Percentiles rank a stretch among this genome's conserved stretches.
These are phyloP conservation scores for Beauveria caledonica DNA, from an alignment of 2,329 filamentous ascomycete species.

Conservation along the genomic window DNA sequence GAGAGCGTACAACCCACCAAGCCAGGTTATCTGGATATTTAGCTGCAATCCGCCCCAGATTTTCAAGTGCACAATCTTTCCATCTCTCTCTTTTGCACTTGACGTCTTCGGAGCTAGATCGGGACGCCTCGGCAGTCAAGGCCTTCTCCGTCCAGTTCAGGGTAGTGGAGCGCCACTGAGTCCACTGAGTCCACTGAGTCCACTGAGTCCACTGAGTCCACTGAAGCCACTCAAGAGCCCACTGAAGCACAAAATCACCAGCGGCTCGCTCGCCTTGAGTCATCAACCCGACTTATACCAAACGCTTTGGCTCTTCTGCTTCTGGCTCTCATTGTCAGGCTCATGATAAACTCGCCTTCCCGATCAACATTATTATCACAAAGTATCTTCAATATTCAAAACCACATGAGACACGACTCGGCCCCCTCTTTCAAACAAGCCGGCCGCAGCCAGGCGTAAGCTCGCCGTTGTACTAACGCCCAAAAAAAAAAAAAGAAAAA, in stretches of 20 bases:
- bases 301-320: background rate
- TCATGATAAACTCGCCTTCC: background rate
- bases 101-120: conserved; percentile 10
- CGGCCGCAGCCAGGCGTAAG: conserved; percentile 8
- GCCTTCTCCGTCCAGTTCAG: background rate
- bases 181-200: background rate
- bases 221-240: background rate
- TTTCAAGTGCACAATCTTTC: background rate
- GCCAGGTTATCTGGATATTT: background rate
- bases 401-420: background rate
- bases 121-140: conserved; percentile 6
- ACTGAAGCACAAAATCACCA: background rate
- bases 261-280: conserved; percentile 5
- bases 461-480: background rate
- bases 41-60: no score
- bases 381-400: background rate
- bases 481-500: background rate
- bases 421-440: background rate
- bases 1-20: background rate
- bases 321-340: background rate
- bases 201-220: background rate
- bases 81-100: background rate
- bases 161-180: background rate
- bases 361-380: background rate
- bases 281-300: conserved; percentile 7